phyloP scores from a whole-genome alignment of 2,329 filamentous ascomycete species.

The Rhinocladiella mackenziei region DNA sequence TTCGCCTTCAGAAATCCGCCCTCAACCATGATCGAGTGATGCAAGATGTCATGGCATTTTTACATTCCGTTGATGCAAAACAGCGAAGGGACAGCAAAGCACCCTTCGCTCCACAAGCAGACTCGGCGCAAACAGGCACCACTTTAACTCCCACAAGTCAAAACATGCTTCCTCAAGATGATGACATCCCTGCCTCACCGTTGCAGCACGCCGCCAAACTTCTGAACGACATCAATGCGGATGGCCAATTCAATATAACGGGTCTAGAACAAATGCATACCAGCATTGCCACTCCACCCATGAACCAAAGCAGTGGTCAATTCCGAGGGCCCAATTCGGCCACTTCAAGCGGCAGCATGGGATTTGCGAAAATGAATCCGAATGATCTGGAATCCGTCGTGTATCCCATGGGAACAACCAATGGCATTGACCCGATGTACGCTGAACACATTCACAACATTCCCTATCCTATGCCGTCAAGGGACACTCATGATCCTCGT shows the following conservation, averaged over 20 bases:
- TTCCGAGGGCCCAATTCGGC: conserved; percentile 44
- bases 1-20: conserved; percentile 65
- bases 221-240: conserved; percentile 61
- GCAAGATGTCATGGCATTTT: conserved; percentile 65
- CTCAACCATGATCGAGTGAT: conserved; percentile 69
- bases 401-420: conserved; percentile 84
- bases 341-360: conserved; percentile 50
- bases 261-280: conserved; percentile 61
- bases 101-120: conserved; percentile 40
- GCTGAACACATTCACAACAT: conserved; percentile 93
- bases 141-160: conserved; percentile 45
- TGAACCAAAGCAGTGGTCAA: conserved; percentile 47
- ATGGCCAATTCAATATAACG: conserved; percentile 60
- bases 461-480: conserved; percentile 67
- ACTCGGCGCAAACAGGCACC: conserved; percentile 38
- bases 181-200: conserved; percentile 59
- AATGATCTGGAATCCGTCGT: conserved; percentile 68
- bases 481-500: conserved; percentile 38
- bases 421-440: conserved; percentile 92
- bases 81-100: conserved; percentile 58
- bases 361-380: conserved; percentile 46
- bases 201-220: conserved; percentile 65
- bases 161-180: conserved; percentile 49
- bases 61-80: conserved; percentile 62
- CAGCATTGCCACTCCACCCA: conserved; percentile 11